phyloP scores from a whole-genome alignment of 2,329 filamentous ascomycete genomes.

The Chrysoporthe cubensis region DNA sequence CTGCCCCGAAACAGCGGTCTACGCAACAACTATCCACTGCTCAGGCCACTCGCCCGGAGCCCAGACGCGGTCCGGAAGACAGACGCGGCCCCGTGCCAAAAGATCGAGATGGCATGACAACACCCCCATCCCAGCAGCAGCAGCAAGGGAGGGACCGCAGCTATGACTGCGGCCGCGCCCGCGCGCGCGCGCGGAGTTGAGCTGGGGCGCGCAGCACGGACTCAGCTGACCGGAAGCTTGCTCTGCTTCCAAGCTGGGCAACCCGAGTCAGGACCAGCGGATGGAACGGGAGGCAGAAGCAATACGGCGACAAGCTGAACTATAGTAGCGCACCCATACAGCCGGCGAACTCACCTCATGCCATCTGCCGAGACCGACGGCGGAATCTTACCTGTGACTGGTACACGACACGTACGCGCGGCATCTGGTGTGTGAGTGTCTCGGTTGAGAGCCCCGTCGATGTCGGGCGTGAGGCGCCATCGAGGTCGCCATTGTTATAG shows the following conservation, averaged over 20 bases:
- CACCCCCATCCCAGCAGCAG: not conserved
- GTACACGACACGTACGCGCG: not conserved
- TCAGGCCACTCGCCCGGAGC: not conserved
- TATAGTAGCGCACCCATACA: not conserved
- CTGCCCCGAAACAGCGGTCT: not conserved
- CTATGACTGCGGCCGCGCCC: not conserved
- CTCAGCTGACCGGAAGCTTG: not conserved
- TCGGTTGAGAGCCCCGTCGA: not conserved
- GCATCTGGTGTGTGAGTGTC: not conserved
- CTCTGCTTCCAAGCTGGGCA: not conserved
- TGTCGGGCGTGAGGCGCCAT: not conserved
- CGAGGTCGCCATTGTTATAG: not conserved
- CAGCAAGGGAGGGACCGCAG: not conserved
- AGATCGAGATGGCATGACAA: too few relatives aligned
- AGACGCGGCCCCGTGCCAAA: not conserved
- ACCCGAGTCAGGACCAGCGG: not conserved
- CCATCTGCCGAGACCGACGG: not conserved
- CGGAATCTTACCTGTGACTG: not conserved
- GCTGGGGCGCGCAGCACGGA: not conserved
- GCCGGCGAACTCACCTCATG: not conserved
- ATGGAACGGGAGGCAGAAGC: not conserved
- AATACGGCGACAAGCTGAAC: not conserved
- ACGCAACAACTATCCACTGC: not conserved
- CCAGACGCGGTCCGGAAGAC: not conserved
- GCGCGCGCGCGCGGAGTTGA: not conserved